Conservation (phyloP, 257 asterid genomes). For the Salvia splendens region DNA sequence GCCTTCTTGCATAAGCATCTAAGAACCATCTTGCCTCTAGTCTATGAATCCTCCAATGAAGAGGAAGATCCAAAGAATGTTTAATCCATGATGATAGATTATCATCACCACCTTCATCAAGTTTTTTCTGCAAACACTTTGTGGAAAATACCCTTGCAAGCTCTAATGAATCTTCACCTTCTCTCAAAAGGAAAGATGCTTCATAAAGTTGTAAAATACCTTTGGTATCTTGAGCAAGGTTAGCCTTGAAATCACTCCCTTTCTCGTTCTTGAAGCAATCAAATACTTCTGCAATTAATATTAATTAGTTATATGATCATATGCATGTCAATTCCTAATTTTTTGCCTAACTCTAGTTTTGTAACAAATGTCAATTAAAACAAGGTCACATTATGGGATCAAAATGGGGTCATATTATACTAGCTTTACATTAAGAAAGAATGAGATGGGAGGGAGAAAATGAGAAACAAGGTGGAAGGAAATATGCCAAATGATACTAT, state of each 20-base stretch:
- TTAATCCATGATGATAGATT: background rate
- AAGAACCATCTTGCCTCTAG: constrained; percentile 14
- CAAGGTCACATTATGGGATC: too few species aligned
- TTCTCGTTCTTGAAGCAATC: constrained; percentile 8
- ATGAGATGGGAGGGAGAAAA: too few species aligned
- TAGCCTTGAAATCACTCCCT: background rate
- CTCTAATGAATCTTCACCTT: constrained; percentile 35
- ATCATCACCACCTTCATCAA: background rate
- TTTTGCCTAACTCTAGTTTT: too few species aligned
- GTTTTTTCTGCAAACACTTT: constrained; percentile 5
- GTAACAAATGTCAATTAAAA: too few species aligned
- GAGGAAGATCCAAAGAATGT: background rate
- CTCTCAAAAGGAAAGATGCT: constrained; percentile 33
- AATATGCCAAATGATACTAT: too few species aligned
- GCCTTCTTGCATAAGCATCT: background rate
- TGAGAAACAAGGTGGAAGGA: too few species aligned
- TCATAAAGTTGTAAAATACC: constrained; percentile 37
- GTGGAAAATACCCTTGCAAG: constrained; percentile 25
- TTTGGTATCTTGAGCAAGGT: constrained; percentile 19
- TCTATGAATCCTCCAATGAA: constrained; percentile 2
- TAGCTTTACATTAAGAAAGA: too few species aligned
- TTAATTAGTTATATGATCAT: background rate
- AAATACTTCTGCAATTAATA: background rate
- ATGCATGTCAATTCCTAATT: too few species aligned
- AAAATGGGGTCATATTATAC: too few species aligned